These are phyloP conservation scores for Theileria parva DNA, from an alignment of 169 alveolate genomes.

Conservation along the genomic window DNA sequence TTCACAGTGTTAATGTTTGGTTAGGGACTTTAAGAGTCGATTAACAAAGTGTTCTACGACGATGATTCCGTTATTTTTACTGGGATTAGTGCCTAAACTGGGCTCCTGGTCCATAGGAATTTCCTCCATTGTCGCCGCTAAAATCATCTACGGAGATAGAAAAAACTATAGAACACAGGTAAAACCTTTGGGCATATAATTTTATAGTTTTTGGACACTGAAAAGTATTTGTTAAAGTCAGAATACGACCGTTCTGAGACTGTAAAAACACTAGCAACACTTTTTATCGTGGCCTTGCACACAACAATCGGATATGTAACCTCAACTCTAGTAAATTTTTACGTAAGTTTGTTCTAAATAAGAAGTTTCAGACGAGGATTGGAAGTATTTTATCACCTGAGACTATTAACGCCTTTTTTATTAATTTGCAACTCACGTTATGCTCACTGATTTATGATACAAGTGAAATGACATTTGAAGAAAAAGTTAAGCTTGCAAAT, in stretches of 20 bases:
- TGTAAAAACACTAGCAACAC: slow-evolving; percentile 40
- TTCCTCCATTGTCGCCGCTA: slow-evolving; percentile 42
- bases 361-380: slow-evolving; percentile 34
- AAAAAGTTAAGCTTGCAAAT: slow-evolving; percentile 3
- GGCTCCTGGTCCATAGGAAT: slow-evolving; percentile 42
- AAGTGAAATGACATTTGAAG: slow-evolving; percentile 43
- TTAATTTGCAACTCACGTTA: slow-evolving; percentile 39
- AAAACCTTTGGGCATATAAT: background rate
- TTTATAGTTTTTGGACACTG: background rate
- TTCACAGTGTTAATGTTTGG: too few relatives aligned
- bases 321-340: slow-evolving; percentile 17
- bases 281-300: slow-evolving; percentile 37
- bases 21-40: slow-evolving; percentile 30
- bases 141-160: slow-evolving; percentile 49
- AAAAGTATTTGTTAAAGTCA: background rate
- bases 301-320: slow-evolving; percentile 31
- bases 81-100: slow-evolving; percentile 52
- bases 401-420: slow-evolving; percentile 32
- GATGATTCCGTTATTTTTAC: slow-evolving; percentile 46
- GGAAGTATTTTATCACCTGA: slow-evolving; percentile 27
- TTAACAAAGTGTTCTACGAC: slow-evolving; percentile 17
- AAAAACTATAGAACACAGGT: background rate
- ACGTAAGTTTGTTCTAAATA: slow-evolving; percentile 27
- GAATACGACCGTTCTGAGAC: slow-evolving; percentile 33
- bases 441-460: slow-evolving; percentile 57